A percentile compares a stretch with the other conserved stretches of the same genome.
These are phyloP conservation scores for Fusarium proliferatum DNA, from an alignment of 2,329 filamentous ascomycete genomes.

Conservation along the genomic window DNA sequence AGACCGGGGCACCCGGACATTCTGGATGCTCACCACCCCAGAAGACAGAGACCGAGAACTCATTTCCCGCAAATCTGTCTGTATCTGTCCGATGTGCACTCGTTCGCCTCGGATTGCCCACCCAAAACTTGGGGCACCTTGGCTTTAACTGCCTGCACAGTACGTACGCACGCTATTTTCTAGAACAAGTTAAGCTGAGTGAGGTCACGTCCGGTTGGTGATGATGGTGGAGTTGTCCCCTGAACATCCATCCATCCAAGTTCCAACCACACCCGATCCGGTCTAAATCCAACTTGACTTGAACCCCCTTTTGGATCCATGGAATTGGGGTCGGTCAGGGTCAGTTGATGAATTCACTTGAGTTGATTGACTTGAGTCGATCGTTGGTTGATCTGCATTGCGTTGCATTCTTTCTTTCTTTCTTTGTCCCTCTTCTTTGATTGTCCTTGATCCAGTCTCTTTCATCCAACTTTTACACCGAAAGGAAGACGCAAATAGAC, in stretches of 20 bases:
- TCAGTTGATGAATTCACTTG: conserved; percentile 18
- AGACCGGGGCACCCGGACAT: conserved; percentile 39
- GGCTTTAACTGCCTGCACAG: conserved; percentile 22
- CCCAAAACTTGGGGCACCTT: conserved; percentile 20
- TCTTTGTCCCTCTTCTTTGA: not conserved
- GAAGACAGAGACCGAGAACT: conserved; percentile 30
- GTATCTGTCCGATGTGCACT: conserved; percentile 5
- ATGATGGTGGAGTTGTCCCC: conserved; percentile 33
- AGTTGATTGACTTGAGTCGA: conserved; percentile 24
- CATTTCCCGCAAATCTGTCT: conserved; percentile 36
- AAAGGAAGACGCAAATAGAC: conserved; percentile 6
- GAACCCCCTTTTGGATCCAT: conserved; percentile 42
- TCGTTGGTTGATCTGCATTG: conserved; percentile 33
- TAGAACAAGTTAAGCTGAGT: conserved; percentile 26
- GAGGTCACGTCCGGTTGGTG: conserved; percentile 6
- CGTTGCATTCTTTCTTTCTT: not conserved
- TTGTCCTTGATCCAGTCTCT: conserved; percentile 12
- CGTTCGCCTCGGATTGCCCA: conserved; percentile 20
- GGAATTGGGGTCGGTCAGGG: conserved; percentile 20
- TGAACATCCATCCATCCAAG: conserved; percentile 9
- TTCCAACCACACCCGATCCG: conserved; percentile 26
- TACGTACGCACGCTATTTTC: conserved; percentile 23
- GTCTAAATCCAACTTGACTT: conserved; percentile 35
- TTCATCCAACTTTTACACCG: not conserved
- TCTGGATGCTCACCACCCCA: conserved; percentile 33